Percentiles rank a stretch among this genome's conserved stretches.
Evolutionary conservation across 805 yeast species (phyloP).

Genomic region (Candida vaughaniae): DNA sequence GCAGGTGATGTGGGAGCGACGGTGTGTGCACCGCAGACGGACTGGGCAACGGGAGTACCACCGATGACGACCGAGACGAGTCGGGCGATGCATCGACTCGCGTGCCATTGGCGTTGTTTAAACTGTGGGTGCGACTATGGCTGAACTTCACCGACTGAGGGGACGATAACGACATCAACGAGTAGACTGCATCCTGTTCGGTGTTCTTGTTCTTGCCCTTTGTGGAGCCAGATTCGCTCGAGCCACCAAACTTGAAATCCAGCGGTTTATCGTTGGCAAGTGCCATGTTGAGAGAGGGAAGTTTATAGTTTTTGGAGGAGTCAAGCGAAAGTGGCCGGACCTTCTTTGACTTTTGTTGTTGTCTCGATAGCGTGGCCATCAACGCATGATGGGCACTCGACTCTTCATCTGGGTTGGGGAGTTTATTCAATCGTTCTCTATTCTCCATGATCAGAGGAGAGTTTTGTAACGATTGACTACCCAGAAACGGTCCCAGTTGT

Average conservation of each 20-base stretch:
- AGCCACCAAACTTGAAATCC: conserved; percentile 1
- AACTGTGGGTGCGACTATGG: conserved; percentile 30
- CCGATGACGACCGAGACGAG: conserved; percentile 25
- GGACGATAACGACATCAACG: conserved; percentile 55
- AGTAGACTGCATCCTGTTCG: conserved; percentile 57
- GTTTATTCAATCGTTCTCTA: conserved; percentile 9
- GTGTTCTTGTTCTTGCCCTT: conserved; percentile 17
- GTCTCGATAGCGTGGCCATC: conserved; percentile 35
- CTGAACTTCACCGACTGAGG: conserved; percentile 38
- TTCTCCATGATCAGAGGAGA: conserved; percentile 8
- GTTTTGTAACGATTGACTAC: conserved; percentile 2
- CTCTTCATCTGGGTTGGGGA: conserved; percentile 38
- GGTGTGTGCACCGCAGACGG: no score
- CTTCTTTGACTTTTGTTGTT: conserved; percentile 1
- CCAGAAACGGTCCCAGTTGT: conserved; percentile 5
- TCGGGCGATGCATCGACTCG: conserved; percentile 12
- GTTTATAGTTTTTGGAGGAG: conserved; percentile 12
- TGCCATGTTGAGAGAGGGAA: conserved; percentile 32
- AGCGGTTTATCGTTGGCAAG: conserved; percentile 7
- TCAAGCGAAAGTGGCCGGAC: conserved; percentile 1
- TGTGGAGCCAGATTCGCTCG: background rate
- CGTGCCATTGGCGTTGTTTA: conserved; percentile 12
- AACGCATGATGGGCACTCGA: conserved; percentile 47
- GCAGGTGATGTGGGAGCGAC: conserved; percentile 4
- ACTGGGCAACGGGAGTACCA: conserved; percentile 14